Evolutionary conservation across 441 rosid genomes (phyloP).

Genomic region (Pelargonium citronellum): DNA sequence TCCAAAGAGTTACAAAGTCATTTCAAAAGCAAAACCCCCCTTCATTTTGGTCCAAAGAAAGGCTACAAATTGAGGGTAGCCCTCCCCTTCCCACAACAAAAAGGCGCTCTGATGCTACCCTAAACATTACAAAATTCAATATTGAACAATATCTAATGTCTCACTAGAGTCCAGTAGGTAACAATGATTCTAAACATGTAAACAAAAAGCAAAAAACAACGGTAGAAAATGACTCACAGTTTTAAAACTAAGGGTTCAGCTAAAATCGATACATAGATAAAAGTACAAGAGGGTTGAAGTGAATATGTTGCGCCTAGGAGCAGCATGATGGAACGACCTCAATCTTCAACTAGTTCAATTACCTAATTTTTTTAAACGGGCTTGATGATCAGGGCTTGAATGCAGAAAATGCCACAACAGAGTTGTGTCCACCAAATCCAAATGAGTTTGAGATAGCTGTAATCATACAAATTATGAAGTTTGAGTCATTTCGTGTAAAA

Average conservation of each 20-base stretch:
- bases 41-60: no score
- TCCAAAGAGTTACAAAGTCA: no score
- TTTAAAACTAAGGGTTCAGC: neutral
- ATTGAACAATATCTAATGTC: neutral
- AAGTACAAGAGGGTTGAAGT: neutral
- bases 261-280: no score
- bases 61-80: no score
- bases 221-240: neutral
- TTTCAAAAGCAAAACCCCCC: no score
- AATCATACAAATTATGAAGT: neutral
- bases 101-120: neutral
- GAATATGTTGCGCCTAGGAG: neutral
- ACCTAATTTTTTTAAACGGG: neutral
- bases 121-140: neutral
- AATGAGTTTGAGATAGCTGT: slow-evolving; percentile 68
- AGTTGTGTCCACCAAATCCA: slow-evolving; percentile 71
- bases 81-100: no score
- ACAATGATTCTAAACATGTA: neutral
- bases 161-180: neutral
- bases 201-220: neutral
- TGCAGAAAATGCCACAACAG: slow-evolving; percentile 60
- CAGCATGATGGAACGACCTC: neutral
- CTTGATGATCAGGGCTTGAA: slow-evolving; percentile 29
- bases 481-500: neutral
- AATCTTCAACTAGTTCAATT: neutral